These are phyloP conservation scores for Erigeron philadelphicus DNA, from an alignment of 140 eudicot genomes.

Conservation along the genomic window DNA sequence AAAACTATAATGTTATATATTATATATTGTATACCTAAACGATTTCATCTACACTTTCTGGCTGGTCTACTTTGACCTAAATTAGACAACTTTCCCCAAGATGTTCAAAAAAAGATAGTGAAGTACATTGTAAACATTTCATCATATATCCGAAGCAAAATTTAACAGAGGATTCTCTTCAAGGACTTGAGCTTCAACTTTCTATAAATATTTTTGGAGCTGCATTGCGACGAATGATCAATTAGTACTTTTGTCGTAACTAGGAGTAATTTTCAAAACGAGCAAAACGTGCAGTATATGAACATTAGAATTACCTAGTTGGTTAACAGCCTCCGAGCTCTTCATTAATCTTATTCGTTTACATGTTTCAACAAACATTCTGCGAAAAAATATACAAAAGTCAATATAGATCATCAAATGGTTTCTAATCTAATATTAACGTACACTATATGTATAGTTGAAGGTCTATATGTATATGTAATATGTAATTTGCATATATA, in stretches of 20 bases:
- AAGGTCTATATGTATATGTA: neutral
- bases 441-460: too few species aligned
- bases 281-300: too few species aligned
- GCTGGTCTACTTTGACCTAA: conserved; percentile 6
- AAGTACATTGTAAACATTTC: neutral
- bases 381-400: neutral
- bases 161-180: neutral
- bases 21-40: neutral
- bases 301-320: neutral
- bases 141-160: neutral
- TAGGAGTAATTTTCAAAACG: neutral
- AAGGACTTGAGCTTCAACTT: neutral
- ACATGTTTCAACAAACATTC: conserved; percentile 49
- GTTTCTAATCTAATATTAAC: neutral
- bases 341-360: conserved; percentile 40
- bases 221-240: conserved; percentile 7
- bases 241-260: neutral
- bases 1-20: conserved; percentile 10
- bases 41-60: neutral
- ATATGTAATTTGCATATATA: too few species aligned
- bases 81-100: conserved; percentile 1
- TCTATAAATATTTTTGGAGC: neutral
- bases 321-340: conserved; percentile 35
- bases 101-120: neutral
- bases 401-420: neutral